Evolutionary conservation across 2,329 filamentous ascomycete genomes (phyloP), one percentile per base, ranked within the genome.

Genomic region (Stachybotrys echinatus): DNA sequence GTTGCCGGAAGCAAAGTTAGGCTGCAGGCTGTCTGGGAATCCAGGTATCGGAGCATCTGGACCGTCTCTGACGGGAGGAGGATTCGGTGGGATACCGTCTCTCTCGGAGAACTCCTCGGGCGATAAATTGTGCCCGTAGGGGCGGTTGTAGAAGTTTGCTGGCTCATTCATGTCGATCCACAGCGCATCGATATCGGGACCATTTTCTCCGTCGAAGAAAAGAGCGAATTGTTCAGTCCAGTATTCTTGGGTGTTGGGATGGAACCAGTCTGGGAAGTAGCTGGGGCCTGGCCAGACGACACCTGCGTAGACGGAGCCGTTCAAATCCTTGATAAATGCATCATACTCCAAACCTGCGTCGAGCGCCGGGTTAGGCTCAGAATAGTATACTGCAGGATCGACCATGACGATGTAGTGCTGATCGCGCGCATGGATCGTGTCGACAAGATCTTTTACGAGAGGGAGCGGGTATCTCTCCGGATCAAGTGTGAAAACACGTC

Each of bases 251-350:
- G 81, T 79, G 31, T 80, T 79, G 2, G 76, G 73, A 22, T 83
- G 70, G 61, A 91, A 89, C 88, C 88, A 92, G 61, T 92, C 89
- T 0, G 86, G 86, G 65, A 83, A 90, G 2, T 77, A 83, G 0
- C 83, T 80, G 8, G 81, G 75, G 27, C 88, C 88, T 14, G 88
- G 84, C 88, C 88, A 92, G 4, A 92, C 87, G 8, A 89, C 85
- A n/a, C 87, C 82, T 42, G 74, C 67, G 62, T 73, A 81, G 38
- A 73, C 61, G 1, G 74, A 72, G 5, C 77, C 84, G 52, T 89
- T 83, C 17, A 63, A 58, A 12, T 71, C 65, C 47, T 71, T 67
- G 8, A 80, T 60, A 56, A 77, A 81, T 39, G 74, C 57, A 69
- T 80, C 64, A 23, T 68, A 60, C 57, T 57, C 60, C 4, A 73